phyloP scores from a whole-genome alignment of 176 grass and related monocot species.

The Ampelocalamus luodianensis region DNA sequence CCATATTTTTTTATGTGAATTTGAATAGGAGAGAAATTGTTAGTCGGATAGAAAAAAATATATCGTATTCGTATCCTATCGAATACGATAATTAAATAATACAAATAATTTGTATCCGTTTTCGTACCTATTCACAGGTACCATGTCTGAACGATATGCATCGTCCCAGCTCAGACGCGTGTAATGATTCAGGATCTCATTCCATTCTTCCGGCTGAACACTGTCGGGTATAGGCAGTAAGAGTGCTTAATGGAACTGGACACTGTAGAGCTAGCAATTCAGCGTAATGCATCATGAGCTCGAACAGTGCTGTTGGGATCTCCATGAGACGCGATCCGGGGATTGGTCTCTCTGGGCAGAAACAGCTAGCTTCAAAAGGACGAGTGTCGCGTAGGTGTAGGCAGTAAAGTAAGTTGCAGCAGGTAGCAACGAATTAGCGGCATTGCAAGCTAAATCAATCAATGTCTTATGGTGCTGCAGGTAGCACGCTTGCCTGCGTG shows the following conservation, averaged over 20 bases:
- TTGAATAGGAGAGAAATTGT: too few species aligned
- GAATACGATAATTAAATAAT: too few species aligned
- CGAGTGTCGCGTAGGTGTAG: not conserved
- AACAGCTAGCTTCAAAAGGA: not conserved
- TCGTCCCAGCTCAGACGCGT: conserved; percentile 1
- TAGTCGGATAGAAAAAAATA: too few species aligned
- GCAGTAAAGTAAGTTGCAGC: not conserved
- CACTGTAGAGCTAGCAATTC: not conserved
- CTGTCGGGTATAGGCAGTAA: not conserved
- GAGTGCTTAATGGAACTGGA: not conserved
- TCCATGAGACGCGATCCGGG: not conserved
- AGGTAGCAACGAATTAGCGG: not conserved
- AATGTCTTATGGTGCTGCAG: not conserved
- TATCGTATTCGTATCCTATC: too few species aligned
- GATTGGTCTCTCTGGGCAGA: not conserved
- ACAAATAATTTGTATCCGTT: too few species aligned
- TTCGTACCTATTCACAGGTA: too few species aligned
- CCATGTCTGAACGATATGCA: not conserved
- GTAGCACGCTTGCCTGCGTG: not conserved
- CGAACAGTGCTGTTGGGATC: not conserved
- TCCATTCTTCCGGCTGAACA: not conserved
- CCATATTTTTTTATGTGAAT: too few species aligned
- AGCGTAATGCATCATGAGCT: not conserved
- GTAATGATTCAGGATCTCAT: not conserved
- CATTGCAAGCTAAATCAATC: not conserved